These are phyloP conservation scores for Sarocladium oryzae DNA, from an alignment of 2,329 filamentous ascomycete species.

Conservation along the genomic window DNA sequence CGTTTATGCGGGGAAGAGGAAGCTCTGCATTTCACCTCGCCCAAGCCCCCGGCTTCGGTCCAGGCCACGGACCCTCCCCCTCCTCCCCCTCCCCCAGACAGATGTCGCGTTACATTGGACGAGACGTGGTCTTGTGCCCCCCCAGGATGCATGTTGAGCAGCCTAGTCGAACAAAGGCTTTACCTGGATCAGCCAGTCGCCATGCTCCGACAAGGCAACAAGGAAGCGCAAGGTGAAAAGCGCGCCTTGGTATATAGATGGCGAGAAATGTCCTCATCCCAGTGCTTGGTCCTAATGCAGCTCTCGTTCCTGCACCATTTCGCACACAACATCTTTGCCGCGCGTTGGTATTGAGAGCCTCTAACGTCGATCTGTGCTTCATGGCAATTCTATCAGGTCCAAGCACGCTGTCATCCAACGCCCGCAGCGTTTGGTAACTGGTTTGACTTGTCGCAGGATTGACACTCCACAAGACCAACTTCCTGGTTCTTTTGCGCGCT, in stretches of 20 bases:
- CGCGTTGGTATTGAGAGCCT: no score
- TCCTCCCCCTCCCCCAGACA: constrained; percentile 4
- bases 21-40: neutral
- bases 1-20: constrained; percentile 1
- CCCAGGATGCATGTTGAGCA: constrained; percentile 4
- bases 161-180: constrained; percentile 1
- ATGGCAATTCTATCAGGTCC: neutral
- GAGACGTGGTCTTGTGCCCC: constrained; percentile 8
- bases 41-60: neutral
- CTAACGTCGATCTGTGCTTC: neutral
- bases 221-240: constrained; percentile 1
- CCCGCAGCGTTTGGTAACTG: neutral
- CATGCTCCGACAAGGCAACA: neutral
- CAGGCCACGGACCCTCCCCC: constrained; percentile 4
- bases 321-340: neutral
- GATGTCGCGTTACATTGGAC: constrained; percentile 8
- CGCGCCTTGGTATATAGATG: constrained; percentile 9
- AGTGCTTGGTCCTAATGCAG: neutral
- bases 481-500: neutral
- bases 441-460: neutral
- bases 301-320: neutral
- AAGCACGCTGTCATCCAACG: neutral
- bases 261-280: neutral
- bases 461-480: neutral
- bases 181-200: constrained; percentile 3